Base-by-base conservation (phyloP, 495 filamentous ascomycete genomes). In the Thermothielavioides terrestris region DNA sequence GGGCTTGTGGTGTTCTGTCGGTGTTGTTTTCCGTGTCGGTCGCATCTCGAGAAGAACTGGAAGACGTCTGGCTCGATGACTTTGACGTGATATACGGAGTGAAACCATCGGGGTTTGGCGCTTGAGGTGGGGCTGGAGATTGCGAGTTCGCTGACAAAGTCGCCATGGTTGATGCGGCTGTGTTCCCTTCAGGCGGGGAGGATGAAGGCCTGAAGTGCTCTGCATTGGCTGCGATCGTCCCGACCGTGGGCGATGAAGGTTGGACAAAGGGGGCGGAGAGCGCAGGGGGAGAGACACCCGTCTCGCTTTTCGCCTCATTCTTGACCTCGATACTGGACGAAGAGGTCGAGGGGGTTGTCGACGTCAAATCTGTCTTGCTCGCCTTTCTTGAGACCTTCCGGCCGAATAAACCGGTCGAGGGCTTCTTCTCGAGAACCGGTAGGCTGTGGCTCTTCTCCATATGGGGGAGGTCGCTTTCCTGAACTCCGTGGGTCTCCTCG, bases 111-210 rank as follows among this genome's bases (percentile, higher is more conserved):
- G 68, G 69, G 6, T 59, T 61, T 0, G 78, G 72, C 1, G 74
- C 72, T 8, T 69, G 68, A 2, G 68, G 59, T 1, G 79, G 79
- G 2, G 82, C 80, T 34, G 64, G 43, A 4, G 78, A 69, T 15
- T 75, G 76, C 0, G 82, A 79, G 11, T 77, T 75, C 17, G 60
- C 78, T n/a, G 82, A 78, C 12, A 89, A 76, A 12, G 78, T 80
- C 50, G 81, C 81, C 77, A 89, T 86, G 11, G 76, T 68, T 50
- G 70, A 76, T 12, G 77, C 69, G 6, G 81, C 84, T 59, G 57
- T 46, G 9, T 77, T 73, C 48, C 73, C 71, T 52, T 77, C 70
- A n/a, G 79, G 72, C 6, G 66, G 70, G 17, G 68, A 66, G 1
- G 66, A 64, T 8, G 66, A 63, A 15, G 64, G 61, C 28, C 68